Conservation (phyloP, 345 rosid genomes). For the Citrus maxima region DNA sequence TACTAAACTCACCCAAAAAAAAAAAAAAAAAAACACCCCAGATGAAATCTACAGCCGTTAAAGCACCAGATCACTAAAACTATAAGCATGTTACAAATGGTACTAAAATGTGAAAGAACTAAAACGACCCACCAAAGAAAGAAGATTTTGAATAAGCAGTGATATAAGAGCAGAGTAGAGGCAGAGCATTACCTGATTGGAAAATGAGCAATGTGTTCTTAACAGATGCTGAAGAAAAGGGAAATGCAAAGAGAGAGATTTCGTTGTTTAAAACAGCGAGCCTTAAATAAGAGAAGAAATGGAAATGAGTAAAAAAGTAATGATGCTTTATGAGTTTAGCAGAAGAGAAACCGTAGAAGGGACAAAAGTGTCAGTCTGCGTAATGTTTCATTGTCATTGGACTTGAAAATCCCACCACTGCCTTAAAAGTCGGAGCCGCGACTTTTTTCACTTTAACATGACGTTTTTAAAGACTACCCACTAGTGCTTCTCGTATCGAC, state of each 20-base stretch:
- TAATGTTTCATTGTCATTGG: background rate
- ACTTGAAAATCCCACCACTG: background rate
- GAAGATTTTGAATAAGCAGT: background rate
- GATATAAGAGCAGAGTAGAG: background rate
- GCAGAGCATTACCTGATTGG: conserved; percentile 21
- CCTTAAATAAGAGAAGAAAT: background rate
- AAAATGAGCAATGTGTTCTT: background rate
- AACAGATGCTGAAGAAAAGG: background rate
- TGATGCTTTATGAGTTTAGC: background rate
- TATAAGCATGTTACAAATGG: background rate
- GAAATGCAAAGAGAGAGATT: background rate
- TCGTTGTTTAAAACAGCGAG: background rate
- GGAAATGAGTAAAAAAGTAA: background rate
- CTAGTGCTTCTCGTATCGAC: background rate
- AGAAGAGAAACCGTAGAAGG: background rate
- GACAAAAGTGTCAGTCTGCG: background rate
- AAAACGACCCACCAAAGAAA: background rate
- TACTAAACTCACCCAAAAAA: background rate
- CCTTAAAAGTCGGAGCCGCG: background rate
- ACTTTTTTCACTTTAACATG: background rate
- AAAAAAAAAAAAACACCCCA: background rate
- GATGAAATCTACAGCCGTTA: background rate
- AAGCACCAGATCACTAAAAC: background rate
- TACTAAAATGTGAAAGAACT: background rate
- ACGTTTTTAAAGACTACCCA: background rate